phyloP scores from a whole-genome alignment of 1,139 yeast species.

The Geotrichum fermentans region DNA sequence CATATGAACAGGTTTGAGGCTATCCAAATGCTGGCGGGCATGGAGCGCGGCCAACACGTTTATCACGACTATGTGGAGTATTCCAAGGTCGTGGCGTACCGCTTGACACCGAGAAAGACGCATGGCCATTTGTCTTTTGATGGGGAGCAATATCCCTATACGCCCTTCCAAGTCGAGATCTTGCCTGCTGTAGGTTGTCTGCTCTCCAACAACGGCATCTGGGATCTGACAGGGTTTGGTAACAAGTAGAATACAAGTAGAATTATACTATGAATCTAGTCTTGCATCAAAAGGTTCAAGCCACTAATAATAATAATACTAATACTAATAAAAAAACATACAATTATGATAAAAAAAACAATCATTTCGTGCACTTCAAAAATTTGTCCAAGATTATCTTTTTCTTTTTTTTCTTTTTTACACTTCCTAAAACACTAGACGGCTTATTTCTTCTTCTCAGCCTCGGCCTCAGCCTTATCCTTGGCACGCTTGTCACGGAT shows the following conservation, averaged over 20 bases:
- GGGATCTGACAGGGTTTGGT: slow-evolving; percentile 22
- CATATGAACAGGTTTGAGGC: slow-evolving; percentile 3
- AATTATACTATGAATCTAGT: no score
- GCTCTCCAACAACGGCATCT: slow-evolving; percentile 29
- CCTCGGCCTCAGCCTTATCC: slow-evolving; percentile 98
- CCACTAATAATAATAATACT: no score
- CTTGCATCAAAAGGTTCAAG: no score
- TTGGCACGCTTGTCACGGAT: slow-evolving; percentile 95
- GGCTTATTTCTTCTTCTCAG: slow-evolving; percentile 90
- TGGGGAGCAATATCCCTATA: slow-evolving; percentile 80
- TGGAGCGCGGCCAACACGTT: slow-evolving; percentile 76
- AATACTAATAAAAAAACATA: no score
- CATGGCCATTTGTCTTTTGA: slow-evolving; percentile 72
- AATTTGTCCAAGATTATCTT: background rate
- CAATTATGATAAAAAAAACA: no score
- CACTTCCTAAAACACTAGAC: background rate
- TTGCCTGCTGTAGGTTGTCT: slow-evolving; percentile 33
- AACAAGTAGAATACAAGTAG: background rate
- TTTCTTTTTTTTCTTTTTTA: background rate
- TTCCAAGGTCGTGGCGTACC: slow-evolving; percentile 72
- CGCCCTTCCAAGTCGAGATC: slow-evolving; percentile 78
- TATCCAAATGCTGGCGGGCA: slow-evolving; percentile 52
- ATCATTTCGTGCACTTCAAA: no score
- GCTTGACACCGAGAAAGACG: slow-evolving; percentile 59
- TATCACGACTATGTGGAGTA: slow-evolving; percentile 61